Evolutionary conservation across 441 rosid genomes (phyloP).

Genomic region (Pelargonium myrrhifolium): DNA sequence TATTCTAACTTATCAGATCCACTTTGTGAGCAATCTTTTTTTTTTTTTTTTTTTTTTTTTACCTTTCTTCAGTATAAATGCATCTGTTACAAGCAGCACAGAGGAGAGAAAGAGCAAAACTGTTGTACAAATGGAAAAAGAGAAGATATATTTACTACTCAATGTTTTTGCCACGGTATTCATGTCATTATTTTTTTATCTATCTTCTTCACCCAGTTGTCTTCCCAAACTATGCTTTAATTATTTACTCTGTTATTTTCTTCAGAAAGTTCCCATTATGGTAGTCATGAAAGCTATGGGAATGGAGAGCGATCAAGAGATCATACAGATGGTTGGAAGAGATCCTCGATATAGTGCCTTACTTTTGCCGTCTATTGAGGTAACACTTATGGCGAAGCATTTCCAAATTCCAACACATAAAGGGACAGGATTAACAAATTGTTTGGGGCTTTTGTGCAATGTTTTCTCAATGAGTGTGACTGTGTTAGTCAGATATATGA

Average conservation of each 20-base stretch:
- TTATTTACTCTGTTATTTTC: neutral
- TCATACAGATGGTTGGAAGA: conserved; percentile 91
- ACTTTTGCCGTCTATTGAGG: conserved; percentile 89
- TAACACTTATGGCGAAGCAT: conserved; percentile 20
- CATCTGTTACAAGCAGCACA: conserved; percentile 91
- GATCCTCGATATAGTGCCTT: conserved; percentile 77
- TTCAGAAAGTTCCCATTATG: conserved; percentile 71
- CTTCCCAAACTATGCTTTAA: neutral
- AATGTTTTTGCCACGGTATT: conserved; percentile 72
- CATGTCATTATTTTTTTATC: conserved; percentile 3
- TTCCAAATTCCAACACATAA: neutral
- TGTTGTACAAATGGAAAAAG: conserved; percentile 81
- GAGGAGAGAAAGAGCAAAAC: conserved; percentile 87
- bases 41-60: conserved; percentile 12
- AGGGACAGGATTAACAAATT: neutral
- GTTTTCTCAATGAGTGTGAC: neutral
- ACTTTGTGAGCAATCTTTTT: neutral
- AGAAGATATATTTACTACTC: conserved; percentile 70
- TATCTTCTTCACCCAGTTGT: neutral
- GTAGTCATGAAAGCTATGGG: conserved; percentile 93
- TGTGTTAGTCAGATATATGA: neutral
- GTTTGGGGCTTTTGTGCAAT: neutral
- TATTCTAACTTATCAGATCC: neutral
- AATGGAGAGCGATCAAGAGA: conserved; percentile 95
- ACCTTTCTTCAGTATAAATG: conserved; percentile 52